A percentile compares a stretch with the other conserved stretches of the same genome.
phyloP scores from a whole-genome alignment of 1,284 basidiomycete species.

The Tremellales sp. region DNA sequence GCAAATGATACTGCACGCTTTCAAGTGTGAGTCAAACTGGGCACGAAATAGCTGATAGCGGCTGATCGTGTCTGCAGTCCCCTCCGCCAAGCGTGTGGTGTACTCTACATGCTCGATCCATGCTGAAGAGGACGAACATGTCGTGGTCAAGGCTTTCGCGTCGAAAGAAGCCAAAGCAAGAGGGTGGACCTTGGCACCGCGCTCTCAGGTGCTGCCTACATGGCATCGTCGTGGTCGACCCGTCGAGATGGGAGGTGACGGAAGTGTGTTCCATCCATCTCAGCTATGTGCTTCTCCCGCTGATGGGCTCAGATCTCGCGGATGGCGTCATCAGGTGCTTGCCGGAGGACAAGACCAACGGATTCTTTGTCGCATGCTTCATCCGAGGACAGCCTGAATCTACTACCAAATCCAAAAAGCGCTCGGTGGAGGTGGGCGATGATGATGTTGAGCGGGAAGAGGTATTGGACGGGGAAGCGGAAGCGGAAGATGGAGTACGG shows the following conservation, averaged over 20 bases:
- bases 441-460: conserved; percentile 1
- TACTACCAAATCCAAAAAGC: conserved; percentile 1
- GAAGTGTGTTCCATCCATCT: conserved; percentile 21
- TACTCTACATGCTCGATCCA: conserved; percentile 97
- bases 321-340: conserved; percentile 73
- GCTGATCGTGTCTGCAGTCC: too few species aligned
- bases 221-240: conserved; percentile 74
- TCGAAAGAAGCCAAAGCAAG: conserved; percentile 61
- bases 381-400: conserved; percentile 13
- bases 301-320: conserved; percentile 60
- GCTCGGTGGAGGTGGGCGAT: neutral
- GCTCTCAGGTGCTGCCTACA: conserved; percentile 61
- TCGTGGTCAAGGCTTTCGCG: conserved; percentile 66
- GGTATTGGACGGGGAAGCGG: neutral
- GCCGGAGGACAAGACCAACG: conserved; percentile 85
- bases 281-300: too few species aligned
- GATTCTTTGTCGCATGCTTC: conserved; percentile 91
- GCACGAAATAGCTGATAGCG: neutral
- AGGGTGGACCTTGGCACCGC: conserved; percentile 65
- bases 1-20: conserved; percentile 88
- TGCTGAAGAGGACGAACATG: conserved; percentile 82
- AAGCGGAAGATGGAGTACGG: neutral
- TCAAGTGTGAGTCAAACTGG: conserved; percentile 65
- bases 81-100: conserved; percentile 61
- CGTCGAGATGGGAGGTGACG: conserved; percentile 56